Base-by-base conservation (phyloP, 139 green algal genomes). In the Coelastrella sp. region DNA sequence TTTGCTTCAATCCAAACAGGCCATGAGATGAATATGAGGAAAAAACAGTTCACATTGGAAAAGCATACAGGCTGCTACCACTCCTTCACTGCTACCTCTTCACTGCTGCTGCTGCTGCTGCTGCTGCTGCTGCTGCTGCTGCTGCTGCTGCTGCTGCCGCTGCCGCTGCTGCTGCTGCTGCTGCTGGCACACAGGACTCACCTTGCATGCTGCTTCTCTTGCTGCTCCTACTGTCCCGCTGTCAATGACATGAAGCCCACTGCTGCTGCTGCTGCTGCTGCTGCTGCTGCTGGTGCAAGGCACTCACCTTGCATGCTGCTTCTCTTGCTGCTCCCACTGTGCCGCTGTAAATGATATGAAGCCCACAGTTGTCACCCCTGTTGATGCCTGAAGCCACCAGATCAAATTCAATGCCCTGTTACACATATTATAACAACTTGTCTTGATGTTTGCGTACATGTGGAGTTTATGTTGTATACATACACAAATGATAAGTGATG, bases 331-430 rank as follows among this genome's bases (percentile, higher is more conserved):
- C 95, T 0, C 95, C 96, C 8, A 98, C 96, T 7, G 96, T 98
- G 65, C 96, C 95, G 8, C 65, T 89, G 90, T 97, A 98, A 22
- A 97, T 96, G 60, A 97, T 94, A 70, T 98, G 96, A 75, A 97
- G 89, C 8, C 96, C 96, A 56, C 87, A 93, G 92, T 98, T 98
- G 93, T 98, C 96, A 6, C 96, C 96, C 0, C 95, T 89, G 88
- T 98, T 98, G 91, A 98, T 98, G 72, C 96, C 95, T 15, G 27
- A 85, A 8, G 96, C 91, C 4, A 95, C 89, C 25, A 95, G 73
- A 61, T 94, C 91, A 92, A 95, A 96, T 6, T 27, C 8, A 24
- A 75, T 20, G 20, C 60, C 87, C 78, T 90, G 76, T n/a, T 74
- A 0, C 35, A 49, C 35, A 49, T 49, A 49, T 3, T 3, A 49